Conservation (phyloP, 352 stramenopile species). For the Discostella stelligera region DNA sequence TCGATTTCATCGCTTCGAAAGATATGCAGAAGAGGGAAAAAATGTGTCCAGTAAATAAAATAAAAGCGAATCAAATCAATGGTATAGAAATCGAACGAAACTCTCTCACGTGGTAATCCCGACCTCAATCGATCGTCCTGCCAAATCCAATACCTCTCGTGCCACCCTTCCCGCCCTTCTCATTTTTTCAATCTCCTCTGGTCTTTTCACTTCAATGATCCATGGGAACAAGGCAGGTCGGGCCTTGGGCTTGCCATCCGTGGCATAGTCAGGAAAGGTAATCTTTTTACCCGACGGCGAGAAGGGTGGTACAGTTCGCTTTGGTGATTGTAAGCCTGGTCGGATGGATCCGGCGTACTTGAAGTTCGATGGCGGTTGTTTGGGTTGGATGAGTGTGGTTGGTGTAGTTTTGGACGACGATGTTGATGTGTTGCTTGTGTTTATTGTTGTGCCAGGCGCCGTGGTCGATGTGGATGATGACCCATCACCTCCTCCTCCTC, state of each 20-base stretch:
- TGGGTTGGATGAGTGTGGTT: constrained; percentile 35
- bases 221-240: constrained; percentile 36
- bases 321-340: constrained; percentile 63
- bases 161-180: constrained; percentile 86
- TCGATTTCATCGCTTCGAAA: constrained; percentile 92
- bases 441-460: too few species aligned
- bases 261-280: constrained; percentile 64
- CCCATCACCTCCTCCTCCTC: constrained; percentile 7
- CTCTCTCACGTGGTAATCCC: constrained; percentile 86
- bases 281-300: constrained; percentile 42
- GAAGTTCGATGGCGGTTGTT: constrained; percentile 47
- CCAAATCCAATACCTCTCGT: constrained; percentile 89
- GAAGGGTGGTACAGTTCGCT: constrained; percentile 46
- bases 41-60: too few species aligned
- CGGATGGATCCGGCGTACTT: constrained; percentile 67
- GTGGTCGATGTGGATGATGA: constrained; percentile 19
- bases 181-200: constrained; percentile 93
- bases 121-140: constrained; percentile 85
- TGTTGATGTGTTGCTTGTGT: neutral
- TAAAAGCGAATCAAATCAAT: neutral
- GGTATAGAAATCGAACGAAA: neutral
- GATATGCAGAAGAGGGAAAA: neutral
- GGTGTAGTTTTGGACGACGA: neutral
- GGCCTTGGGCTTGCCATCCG: constrained; percentile 56
- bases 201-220: constrained; percentile 90